Evolutionary conservation across 225 moss, liverwort and hornwort species (phyloP).

Genomic region (Physcomitrellopsis africana): DNA sequence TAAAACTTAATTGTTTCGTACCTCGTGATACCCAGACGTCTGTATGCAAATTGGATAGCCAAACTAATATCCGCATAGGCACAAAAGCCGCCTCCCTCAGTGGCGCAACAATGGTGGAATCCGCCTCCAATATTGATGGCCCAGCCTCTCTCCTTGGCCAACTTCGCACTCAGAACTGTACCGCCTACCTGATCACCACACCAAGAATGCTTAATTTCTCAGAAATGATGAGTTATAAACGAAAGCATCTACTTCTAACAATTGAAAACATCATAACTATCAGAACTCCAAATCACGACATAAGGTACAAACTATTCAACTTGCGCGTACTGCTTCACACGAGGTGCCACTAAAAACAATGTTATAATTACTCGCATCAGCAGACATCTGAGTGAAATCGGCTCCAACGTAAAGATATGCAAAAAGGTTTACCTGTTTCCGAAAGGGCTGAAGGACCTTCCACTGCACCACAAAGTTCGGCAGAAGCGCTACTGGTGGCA

Average conservation of each 20-base stretch:
- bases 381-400: not conserved
- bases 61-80: constrained; percentile 76
- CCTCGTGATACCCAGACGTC: constrained; percentile 55
- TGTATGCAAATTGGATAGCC: constrained; percentile 68
- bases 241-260: not conserved
- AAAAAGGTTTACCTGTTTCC: constrained; percentile 49
- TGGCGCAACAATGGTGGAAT: constrained; percentile 68
- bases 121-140: constrained; percentile 80
- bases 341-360: not conserved
- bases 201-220: not conserved
- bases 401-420: not conserved
- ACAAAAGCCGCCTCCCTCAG: constrained; percentile 70
- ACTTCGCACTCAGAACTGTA: constrained; percentile 68
- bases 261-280: not conserved
- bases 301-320: not conserved
- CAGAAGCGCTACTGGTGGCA: constrained; percentile 66
- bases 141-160: constrained; percentile 74
- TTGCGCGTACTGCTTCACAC: not conserved
- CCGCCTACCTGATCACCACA: constrained; percentile 59
- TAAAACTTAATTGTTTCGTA: not conserved
- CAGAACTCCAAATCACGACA: not conserved
- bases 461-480: constrained; percentile 52
- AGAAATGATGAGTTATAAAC: not conserved
- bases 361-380: not conserved
- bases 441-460: constrained; percentile 66